Evolutionary conservation across 495 filamentous ascomycete species (phyloP).

Genomic region (Geopyxis carbonaria): DNA sequence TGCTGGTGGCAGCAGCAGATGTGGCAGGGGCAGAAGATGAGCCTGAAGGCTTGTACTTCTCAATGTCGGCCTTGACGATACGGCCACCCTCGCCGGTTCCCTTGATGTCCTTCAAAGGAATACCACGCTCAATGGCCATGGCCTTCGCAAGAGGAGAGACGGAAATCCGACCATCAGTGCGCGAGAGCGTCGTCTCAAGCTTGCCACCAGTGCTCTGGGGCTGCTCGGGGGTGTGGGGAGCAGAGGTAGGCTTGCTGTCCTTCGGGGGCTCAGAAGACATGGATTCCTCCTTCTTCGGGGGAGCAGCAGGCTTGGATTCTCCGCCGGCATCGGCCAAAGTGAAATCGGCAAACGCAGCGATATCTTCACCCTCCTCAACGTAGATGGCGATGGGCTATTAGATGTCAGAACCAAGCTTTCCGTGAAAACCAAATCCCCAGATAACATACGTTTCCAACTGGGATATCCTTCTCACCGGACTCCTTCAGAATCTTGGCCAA

Average conservation of each 20-base stretch:
- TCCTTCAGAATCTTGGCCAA: constrained; percentile 92
- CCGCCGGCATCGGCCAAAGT: constrained; percentile 80
- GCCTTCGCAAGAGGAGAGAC: constrained; percentile 60
- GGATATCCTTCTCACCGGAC: constrained; percentile 80
- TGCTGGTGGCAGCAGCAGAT: constrained; percentile 48
- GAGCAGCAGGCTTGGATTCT: constrained; percentile 43
- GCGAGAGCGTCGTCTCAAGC: constrained; percentile 68
- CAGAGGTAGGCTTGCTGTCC: background rate
- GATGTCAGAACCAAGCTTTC: constrained; percentile 27
- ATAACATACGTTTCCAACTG: constrained; percentile 77
- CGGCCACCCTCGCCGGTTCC: constrained; percentile 72
- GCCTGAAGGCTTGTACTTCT: constrained; percentile 50
- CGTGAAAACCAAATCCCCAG: constrained; percentile 7
- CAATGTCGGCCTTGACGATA: constrained; percentile 82
- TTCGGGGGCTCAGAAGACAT: constrained; percentile 40
- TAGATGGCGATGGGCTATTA: constrained; percentile 83
- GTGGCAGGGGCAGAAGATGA: constrained; percentile 27
- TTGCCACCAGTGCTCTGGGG: constrained; percentile 56
- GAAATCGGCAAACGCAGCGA: constrained; percentile 76
- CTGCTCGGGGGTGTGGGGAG: constrained; percentile 43
- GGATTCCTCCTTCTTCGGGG: constrained; percentile 48
- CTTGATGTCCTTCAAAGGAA: constrained; percentile 63
- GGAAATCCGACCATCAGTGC: constrained; percentile 33
- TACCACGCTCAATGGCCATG: constrained; percentile 71
- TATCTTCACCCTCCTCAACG: constrained; percentile 76